A percentile compares a stretch with the other conserved stretches of the same genome.
Evolutionary conservation across 495 filamentous ascomycete genomes (phyloP).

Genomic region (Sordaria brevicollis): DNA sequence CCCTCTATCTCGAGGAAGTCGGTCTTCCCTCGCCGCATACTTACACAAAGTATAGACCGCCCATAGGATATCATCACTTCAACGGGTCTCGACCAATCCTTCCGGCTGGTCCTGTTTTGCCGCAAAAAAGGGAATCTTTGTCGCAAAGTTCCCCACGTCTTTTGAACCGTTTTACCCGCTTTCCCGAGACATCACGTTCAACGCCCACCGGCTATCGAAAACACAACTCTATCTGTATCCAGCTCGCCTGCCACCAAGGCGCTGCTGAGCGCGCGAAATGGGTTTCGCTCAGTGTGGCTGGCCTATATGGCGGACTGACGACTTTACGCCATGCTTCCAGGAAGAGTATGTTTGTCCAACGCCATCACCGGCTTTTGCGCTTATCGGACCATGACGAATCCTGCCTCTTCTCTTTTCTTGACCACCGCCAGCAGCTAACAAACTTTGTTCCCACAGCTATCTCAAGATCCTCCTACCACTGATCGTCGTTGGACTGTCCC

Average conservation of each 20-base stretch:
- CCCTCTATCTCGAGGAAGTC: not conserved
- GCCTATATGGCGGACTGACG: conserved; percentile 78
- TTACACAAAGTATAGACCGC: too few relatives aligned
- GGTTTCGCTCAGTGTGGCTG: conserved; percentile 63
- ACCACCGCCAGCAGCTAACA: conserved; percentile 8
- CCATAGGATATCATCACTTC: not conserved
- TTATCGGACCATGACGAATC: not conserved
- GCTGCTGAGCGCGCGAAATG: conserved; percentile 18
- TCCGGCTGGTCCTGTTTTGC: not conserved
- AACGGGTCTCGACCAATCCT: not conserved
- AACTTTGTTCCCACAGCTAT: conserved; percentile 46
- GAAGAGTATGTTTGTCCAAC: conserved; percentile 56
- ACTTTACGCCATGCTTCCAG: conserved; percentile 81
- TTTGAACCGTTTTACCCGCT: not conserved
- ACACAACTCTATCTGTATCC: not conserved
- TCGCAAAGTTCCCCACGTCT: not conserved
- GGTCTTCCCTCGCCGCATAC: not conserved
- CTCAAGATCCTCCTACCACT: conserved; percentile 78
- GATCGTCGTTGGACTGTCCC: conserved; percentile 55
- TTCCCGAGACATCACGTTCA: not conserved
- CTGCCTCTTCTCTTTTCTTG: not conserved
- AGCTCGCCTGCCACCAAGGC: conserved; percentile 9
- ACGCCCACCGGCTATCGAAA: not conserved
- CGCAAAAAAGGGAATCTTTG: not conserved
- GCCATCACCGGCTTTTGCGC: not conserved